A percentile compares a stretch with the other conserved stretches of the same genome.
Conservation (phyloP, 2,329 filamentous ascomycete genomes). For the Stylonectria norvegica region DNA sequence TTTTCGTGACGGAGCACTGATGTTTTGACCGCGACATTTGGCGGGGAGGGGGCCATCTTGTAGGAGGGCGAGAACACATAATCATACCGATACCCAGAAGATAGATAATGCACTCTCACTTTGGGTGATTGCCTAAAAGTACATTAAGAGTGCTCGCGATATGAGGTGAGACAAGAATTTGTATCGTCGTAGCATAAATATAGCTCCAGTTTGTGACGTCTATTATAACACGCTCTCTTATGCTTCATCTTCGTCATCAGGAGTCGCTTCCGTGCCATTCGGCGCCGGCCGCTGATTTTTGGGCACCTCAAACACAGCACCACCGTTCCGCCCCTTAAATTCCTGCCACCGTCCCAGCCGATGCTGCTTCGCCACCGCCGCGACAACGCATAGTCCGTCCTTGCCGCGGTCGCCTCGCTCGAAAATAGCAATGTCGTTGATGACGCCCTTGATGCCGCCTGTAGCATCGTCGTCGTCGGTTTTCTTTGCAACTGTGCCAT, state of each 20-base stretch:
- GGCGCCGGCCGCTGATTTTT: conserved; percentile 34
- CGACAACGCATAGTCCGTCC: conserved; percentile 77
- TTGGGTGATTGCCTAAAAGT: too few species aligned
- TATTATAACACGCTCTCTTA: conserved; percentile 26
- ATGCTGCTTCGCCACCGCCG: conserved; percentile 83
- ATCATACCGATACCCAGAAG: too few species aligned
- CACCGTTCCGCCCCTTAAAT: conserved; percentile 69
- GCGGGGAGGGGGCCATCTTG: too few species aligned
- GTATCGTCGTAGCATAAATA: conserved; percentile 3
- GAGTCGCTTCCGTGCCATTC: conserved; percentile 34
- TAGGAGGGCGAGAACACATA: too few species aligned
- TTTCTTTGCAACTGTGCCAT: background rate
- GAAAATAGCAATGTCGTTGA: conserved; percentile 86
- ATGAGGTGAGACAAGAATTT: too few species aligned
- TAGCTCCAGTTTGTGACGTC: conserved; percentile 11
- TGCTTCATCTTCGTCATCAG: conserved; percentile 18
- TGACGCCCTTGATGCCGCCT: conserved; percentile 62
- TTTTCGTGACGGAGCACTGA: too few species aligned
- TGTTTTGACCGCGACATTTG: too few species aligned
- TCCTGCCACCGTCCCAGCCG: conserved; percentile 78
- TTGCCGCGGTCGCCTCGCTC: conserved; percentile 76
- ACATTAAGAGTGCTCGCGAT: too few species aligned
- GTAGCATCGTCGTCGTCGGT: conserved; percentile 30
- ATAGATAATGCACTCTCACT: too few species aligned
- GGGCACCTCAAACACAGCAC: conserved; percentile 82